Evolutionary conservation across 139 green algal species (phyloP).

Genomic region (Limnomonas spitsbergensis): DNA sequence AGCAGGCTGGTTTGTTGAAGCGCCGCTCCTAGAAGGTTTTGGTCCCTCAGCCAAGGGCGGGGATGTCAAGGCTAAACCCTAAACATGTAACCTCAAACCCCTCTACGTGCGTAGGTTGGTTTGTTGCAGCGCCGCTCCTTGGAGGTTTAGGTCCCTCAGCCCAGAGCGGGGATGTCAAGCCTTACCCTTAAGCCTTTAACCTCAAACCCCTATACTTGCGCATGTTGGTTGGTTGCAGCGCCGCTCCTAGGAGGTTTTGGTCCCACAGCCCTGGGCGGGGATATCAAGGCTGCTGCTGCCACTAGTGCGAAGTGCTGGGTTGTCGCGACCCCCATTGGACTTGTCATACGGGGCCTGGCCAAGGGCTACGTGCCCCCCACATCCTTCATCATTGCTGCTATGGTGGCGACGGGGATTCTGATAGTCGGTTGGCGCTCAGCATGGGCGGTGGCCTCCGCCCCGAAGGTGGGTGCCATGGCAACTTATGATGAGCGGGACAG

Average conservation of each 20-base stretch:
- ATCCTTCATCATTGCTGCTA: conserved; percentile 66
- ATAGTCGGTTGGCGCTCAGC: conserved; percentile 63
- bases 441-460: not conserved
- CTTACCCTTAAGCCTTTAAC: too few relatives aligned
- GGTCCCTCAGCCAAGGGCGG: too few relatives aligned
- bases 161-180: conserved; percentile 29
- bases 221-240: conserved; percentile 49
- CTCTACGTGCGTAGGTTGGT: too few relatives aligned
- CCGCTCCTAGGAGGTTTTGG: conserved; percentile 54
- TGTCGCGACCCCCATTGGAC: conserved; percentile 55
- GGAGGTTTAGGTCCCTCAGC: too few relatives aligned
- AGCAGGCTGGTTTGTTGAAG: too few relatives aligned
- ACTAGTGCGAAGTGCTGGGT: conserved; percentile 70
- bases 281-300: conserved; percentile 38
- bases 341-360: conserved; percentile 53
- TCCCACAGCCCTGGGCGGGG: conserved; percentile 43
- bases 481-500: too few relatives aligned
- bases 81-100: too few relatives aligned
- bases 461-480: conserved; percentile 18
- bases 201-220: too few relatives aligned
- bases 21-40: too few relatives aligned
- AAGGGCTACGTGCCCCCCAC: conserved; percentile 64
- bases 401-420: conserved; percentile 60
- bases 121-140: too few relatives aligned
- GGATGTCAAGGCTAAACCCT: too few relatives aligned